phyloP scores from a whole-genome alignment of 441 rosid species.

The Isatis lusitanica region DNA sequence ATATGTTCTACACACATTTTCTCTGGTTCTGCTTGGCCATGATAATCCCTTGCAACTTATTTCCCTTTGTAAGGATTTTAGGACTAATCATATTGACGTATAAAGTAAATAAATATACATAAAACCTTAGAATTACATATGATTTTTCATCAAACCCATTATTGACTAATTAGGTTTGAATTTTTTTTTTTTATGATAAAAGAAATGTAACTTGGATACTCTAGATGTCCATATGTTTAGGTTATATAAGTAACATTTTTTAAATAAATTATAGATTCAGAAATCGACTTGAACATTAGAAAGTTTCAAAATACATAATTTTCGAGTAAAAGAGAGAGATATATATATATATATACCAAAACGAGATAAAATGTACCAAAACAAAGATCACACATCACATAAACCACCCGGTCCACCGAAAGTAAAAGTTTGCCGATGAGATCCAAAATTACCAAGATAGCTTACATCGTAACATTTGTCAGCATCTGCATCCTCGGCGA shows the following conservation, averaged over 20 bases:
- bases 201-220: too few species aligned
- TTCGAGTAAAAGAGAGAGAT: background rate
- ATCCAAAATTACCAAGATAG: background rate
- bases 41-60: too few species aligned
- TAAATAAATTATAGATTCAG: background rate
- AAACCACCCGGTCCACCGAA: background rate
- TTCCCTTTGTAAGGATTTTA: too few species aligned
- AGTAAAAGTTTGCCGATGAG: background rate
- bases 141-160: too few species aligned
- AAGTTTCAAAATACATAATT: background rate
- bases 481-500: background rate
- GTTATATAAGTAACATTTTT: background rate
- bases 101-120: too few species aligned
- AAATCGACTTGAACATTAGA: background rate
- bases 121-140: too few species aligned
- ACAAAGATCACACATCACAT: background rate
- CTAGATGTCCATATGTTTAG: too few species aligned
- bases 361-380: background rate
- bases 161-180: too few species aligned
- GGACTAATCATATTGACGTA: too few species aligned
- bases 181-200: too few species aligned
- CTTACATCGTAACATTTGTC: slow-evolving; percentile 1
- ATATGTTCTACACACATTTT: too few species aligned
- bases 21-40: too few species aligned
- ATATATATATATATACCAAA: background rate